Evolutionary conservation across 202 grass and related monocot species (phyloP).

Genomic region (Saccharum hybrid): DNA sequence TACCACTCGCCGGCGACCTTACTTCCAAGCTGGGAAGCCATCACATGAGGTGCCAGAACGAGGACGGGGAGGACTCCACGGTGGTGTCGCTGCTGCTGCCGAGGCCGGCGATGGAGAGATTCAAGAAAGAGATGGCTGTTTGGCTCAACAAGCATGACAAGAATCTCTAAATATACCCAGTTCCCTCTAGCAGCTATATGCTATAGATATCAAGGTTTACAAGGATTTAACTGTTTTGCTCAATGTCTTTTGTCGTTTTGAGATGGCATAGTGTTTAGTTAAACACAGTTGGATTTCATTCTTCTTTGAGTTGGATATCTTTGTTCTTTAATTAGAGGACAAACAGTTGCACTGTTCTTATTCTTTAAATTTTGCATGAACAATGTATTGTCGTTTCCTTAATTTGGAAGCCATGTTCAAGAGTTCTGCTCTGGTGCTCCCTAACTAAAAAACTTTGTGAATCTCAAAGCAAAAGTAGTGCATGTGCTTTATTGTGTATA

Average conservation of each 20-base stretch:
- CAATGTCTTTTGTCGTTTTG: too few relatives aligned
- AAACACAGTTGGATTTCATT: background rate
- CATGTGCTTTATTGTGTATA: too few relatives aligned
- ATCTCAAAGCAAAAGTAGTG: too few relatives aligned
- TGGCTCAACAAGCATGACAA: constrained; percentile 46
- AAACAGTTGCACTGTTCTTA: background rate
- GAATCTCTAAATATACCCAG: constrained; percentile 23
- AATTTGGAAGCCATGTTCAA: background rate
- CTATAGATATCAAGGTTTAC: too few relatives aligned
- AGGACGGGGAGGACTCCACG: constrained; percentile 41
- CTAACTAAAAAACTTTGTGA: too few relatives aligned
- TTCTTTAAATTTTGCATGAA: background rate
- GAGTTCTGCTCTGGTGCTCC: too few relatives aligned
- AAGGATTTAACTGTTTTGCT: too few relatives aligned
- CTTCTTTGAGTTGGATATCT: background rate
- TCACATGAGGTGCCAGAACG: constrained; percentile 41
- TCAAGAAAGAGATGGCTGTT: constrained; percentile 46
- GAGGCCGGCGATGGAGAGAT: constrained; percentile 22
- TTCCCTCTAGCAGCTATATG: constrained; percentile 37
- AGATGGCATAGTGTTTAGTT: background rate
- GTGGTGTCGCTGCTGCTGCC: constrained; percentile 47
- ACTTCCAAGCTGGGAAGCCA: constrained; percentile 51
- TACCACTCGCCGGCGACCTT: constrained; percentile 48
- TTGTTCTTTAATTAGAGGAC: background rate
- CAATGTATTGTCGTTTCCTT: background rate